Evolutionary conservation across 2,329 filamentous ascomycete genomes (phyloP), one percentile per base, ranked within the genome.

Genomic region (Penicillium sp.): DNA sequence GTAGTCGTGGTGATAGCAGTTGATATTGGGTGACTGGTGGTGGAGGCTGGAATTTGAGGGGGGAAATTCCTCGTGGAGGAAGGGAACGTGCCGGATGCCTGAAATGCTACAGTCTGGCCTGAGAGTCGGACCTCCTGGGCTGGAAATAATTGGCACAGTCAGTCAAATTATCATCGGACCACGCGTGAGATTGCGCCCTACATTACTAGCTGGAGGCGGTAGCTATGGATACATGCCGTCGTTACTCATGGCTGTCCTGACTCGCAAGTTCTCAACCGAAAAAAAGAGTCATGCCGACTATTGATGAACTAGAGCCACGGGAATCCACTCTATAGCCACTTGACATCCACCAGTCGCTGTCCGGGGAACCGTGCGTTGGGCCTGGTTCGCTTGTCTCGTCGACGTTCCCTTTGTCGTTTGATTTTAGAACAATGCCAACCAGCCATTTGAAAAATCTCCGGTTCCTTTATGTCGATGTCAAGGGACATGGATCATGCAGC

Each of bases 41-140:
- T 48, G 60, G 65, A 68, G 69, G 69, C 68, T 71, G 69, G 70
- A 60, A 54, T 54, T 54, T 54, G 52, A 54, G 38, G 26, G 37
- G 37, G 52, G 58, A 57, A 62, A 69, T 66, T 66, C 69, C 67
- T 63, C 66, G 61, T 65, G 64, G 66, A 65, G 63, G 55, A 57
- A 61, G 64, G 54, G 65, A 68, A 68, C 64, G 62, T 65, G 64
- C 59, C 54, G 52, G 37, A 28, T 53, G 51, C 51, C 53, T 55
- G 55, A 52, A 57, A 28, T 28, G 19, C 19, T 22, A 22, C 19
- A 22, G 19, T 22, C 19, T 22, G 37, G 38, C 46, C 33, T 28
- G 28, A 43, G 26, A 46, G 25, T 26, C 5, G 10, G 33, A 57
- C 30, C 37, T 40, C 30, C 37, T 40, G 35, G 14, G 38, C 54